Conservation (phyloP, 2,329 filamentous ascomycete species). For the Ophiostoma montium region DNA sequence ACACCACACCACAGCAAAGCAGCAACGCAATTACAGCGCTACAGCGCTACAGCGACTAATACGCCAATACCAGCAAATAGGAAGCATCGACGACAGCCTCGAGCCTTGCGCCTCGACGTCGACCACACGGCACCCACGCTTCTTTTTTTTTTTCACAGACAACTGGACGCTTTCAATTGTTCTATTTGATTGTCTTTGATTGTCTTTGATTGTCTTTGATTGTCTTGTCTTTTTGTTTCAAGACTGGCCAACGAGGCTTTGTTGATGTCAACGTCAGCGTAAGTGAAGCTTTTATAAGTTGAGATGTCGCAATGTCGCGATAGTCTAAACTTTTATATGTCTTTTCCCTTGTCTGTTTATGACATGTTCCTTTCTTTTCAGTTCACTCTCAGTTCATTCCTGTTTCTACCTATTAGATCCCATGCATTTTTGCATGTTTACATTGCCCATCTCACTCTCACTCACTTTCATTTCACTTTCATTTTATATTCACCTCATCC, state of each 20-base stretch:
- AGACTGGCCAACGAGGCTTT: not conserved
- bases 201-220: not conserved
- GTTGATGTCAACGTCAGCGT: not conserved
- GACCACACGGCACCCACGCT: too few species aligned
- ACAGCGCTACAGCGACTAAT: not conserved
- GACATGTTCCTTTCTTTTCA: not conserved
- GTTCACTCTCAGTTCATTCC: not conserved
- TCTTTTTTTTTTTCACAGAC: too few species aligned
- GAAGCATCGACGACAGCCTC: not conserved
- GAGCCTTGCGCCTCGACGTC: not conserved
- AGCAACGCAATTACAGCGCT: not conserved
- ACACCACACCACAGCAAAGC: not conserved
- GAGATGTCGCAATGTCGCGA: not conserved
- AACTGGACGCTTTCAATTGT: too few species aligned
- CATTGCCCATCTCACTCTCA: not conserved
- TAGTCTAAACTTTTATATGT: not conserved
- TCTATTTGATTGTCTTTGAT: too few species aligned
- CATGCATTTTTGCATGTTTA: not conserved
- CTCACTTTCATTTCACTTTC: not conserved
- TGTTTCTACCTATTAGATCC: not conserved
- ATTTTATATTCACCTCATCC: not conserved
- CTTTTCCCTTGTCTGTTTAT: not conserved
- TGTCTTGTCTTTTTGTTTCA: not conserved
- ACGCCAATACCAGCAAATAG: not conserved
- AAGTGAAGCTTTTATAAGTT: not conserved